A percentile compares a stretch with the other conserved stretches of the same genome.
phyloP scores from a whole-genome alignment of 768 basidiomycete species.

The Lactarius trivialis region DNA sequence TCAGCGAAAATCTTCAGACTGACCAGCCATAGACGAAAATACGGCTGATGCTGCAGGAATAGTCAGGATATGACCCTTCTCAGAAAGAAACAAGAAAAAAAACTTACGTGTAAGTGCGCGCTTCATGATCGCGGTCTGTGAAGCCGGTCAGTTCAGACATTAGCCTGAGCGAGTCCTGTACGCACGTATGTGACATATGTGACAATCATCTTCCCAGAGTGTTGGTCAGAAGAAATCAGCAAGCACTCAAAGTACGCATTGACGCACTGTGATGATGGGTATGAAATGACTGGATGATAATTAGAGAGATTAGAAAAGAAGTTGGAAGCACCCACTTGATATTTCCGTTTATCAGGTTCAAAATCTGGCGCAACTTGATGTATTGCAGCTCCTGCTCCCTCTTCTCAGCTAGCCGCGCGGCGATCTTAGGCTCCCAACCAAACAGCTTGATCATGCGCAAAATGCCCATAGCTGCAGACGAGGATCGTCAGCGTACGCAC shows the following conservation, averaged over 20 bases:
- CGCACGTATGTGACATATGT: conserved; percentile 31
- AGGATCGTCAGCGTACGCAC: conserved; percentile 5
- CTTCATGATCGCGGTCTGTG: conserved; percentile 31
- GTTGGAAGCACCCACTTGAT: conserved; percentile 27
- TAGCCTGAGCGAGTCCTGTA: neutral
- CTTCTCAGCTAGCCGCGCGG: conserved; percentile 29
- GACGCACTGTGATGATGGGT: conserved; percentile 33
- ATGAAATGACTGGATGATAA: conserved; percentile 29
- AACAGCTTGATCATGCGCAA: conserved; percentile 54
- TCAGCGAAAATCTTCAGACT: neutral
- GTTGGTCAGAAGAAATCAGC: neutral
- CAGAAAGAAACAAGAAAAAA: neutral
- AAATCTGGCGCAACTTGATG: conserved; percentile 32
- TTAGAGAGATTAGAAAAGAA: neutral
- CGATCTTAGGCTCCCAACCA: conserved; percentile 49
- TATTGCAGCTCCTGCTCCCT: conserved; percentile 36
- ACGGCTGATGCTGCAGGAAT: conserved; percentile 25
- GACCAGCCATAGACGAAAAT: conserved; percentile 29
- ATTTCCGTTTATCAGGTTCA: conserved; percentile 30
- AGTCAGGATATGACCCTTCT: neutral
- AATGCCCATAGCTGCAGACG: conserved; percentile 29
- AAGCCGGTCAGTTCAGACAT: neutral
- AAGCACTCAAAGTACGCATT: neutral
- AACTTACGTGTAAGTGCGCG: conserved; percentile 28
- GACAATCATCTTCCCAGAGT: conserved; percentile 30